Evolutionary conservation across 371 early-diverging fungal genomes (phyloP).

Genomic region (Dinochytrium kinnereticum): DNA sequence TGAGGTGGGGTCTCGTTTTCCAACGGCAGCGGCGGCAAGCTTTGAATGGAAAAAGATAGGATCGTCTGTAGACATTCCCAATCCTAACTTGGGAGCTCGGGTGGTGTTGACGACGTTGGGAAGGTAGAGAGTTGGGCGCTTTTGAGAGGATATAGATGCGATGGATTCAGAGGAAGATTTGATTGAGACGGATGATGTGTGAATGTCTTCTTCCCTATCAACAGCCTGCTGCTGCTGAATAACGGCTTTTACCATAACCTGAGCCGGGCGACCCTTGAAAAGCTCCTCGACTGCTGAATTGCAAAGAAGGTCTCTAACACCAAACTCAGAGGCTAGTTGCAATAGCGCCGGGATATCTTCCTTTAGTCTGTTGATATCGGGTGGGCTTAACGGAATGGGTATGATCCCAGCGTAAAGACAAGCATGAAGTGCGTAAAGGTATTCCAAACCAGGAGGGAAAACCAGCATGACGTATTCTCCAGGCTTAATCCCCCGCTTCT

Average conservation of each 20-base stretch:
- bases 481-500: constrained; percentile 59
- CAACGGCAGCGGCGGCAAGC: constrained; percentile 39
- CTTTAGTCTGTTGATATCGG: constrained; percentile 65
- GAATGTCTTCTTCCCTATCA: constrained; percentile 2
- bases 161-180: neutral
- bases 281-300: constrained; percentile 70
- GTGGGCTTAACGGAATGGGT: constrained; percentile 73
- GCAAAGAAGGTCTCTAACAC: constrained; percentile 62
- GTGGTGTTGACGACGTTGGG: constrained; percentile 36
- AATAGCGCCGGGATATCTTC: constrained; percentile 73
- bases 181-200: neutral
- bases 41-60: constrained; percentile 55
- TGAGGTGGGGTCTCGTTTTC: neutral
- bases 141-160: constrained; percentile 32
- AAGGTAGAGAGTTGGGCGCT: constrained; percentile 24
- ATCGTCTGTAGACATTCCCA: constrained; percentile 61
- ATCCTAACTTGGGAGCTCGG: constrained; percentile 36
- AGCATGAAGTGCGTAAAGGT: constrained; percentile 76
- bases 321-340: constrained; percentile 65
- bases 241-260: constrained; percentile 22
- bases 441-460: constrained; percentile 76
- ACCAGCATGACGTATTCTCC: constrained; percentile 70
- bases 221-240: constrained; percentile 10
- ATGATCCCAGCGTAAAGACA: constrained; percentile 78
- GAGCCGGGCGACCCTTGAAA: constrained; percentile 62